Percentiles rank a stretch among this genome's conserved stretches.
Evolutionary conservation across 2,329 filamentous ascomycete species (phyloP).

Genomic region (Teratosphaeriaceae sp.): DNA sequence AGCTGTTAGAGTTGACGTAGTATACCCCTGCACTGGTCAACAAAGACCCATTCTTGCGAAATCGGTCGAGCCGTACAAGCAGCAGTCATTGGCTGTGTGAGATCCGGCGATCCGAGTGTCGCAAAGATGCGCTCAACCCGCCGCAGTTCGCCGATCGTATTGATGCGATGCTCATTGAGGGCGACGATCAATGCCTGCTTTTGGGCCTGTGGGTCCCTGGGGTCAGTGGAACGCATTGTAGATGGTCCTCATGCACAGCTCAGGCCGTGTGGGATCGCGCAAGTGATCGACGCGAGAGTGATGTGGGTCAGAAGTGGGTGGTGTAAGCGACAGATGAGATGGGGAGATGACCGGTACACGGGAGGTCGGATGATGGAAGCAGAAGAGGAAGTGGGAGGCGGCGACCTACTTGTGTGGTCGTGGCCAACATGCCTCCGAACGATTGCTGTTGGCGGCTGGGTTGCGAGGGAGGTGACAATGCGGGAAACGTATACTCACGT

Average conservation of each 20-base stretch:
- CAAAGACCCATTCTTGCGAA: neutral
- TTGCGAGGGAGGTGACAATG: neutral
- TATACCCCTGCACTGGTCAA: constrained; percentile 40
- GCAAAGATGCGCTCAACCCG: constrained; percentile 63
- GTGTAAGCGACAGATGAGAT: neutral
- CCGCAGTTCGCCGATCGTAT: constrained; percentile 65
- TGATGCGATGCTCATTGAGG: constrained; percentile 60
- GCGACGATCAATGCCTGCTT: constrained; percentile 55
- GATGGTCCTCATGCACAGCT: neutral
- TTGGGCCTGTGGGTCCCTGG: constrained; percentile 31
- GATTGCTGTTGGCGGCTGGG: too few relatives aligned
- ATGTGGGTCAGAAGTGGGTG: neutral
- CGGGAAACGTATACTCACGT: constrained; percentile 8
- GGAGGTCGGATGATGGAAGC: neutral
- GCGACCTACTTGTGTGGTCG: constrained; percentile 12
- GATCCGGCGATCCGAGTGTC: constrained; percentile 50
- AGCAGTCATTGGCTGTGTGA: constrained; percentile 60
- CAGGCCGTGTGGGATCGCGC: neutral
- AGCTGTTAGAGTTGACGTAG: constrained; percentile 64
- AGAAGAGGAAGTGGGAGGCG: neutral
- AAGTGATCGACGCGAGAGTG: neutral
- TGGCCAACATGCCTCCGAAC: too few relatives aligned
- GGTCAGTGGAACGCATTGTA: constrained; percentile 11
- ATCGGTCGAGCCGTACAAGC: constrained; percentile 44
- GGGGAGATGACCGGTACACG: neutral